These are phyloP conservation scores for Ophioceras dolichostomum DNA, from an alignment of 2,329 filamentous ascomycete genomes.

Conservation along the genomic window DNA sequence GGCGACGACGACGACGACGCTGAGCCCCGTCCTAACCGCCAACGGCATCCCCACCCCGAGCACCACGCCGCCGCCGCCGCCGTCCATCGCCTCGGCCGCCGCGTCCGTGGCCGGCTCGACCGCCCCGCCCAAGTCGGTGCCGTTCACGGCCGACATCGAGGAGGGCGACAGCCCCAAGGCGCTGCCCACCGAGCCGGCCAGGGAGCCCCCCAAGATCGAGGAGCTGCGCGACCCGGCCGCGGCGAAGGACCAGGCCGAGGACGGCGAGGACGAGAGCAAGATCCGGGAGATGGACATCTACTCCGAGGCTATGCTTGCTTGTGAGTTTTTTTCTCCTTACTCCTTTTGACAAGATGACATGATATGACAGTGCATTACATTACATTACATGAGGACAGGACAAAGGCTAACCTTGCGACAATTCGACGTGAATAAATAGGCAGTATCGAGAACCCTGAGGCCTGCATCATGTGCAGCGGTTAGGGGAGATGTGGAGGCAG, in stretches of 20 bases:
- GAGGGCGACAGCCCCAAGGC: constrained; percentile 73
- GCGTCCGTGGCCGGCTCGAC: constrained; percentile 34
- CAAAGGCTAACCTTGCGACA: too few relatives aligned
- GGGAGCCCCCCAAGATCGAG: constrained; percentile 47
- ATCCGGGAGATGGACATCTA: constrained; percentile 87
- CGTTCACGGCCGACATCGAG: constrained; percentile 64
- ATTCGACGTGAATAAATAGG: too few relatives aligned
- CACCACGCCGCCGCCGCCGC: constrained; percentile 48
- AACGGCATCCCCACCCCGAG: constrained; percentile 60
- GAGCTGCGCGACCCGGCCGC: constrained; percentile 46
- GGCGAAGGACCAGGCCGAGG: constrained; percentile 56
- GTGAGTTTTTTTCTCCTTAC: constrained; percentile 37
- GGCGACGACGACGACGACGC: constrained; percentile 11
- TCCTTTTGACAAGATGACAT: too few relatives aligned
- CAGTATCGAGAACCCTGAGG: constrained; percentile 94
- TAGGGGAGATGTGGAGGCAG: too few relatives aligned
- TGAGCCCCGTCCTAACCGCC: constrained; percentile 16
- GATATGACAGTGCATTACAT: too few relatives aligned
- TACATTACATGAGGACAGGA: too few relatives aligned
- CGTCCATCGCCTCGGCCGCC: constrained; percentile 20
- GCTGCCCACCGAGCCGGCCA: constrained; percentile 56
- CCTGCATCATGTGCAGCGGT: constrained; percentile 95
- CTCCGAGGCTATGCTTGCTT: constrained; percentile 79
- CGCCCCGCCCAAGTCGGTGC: constrained; percentile 48
- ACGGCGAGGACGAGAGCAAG: constrained; percentile 56